Conservation (phyloP, 192 early-diverging fungal species). For the Backusella westeae region DNA sequence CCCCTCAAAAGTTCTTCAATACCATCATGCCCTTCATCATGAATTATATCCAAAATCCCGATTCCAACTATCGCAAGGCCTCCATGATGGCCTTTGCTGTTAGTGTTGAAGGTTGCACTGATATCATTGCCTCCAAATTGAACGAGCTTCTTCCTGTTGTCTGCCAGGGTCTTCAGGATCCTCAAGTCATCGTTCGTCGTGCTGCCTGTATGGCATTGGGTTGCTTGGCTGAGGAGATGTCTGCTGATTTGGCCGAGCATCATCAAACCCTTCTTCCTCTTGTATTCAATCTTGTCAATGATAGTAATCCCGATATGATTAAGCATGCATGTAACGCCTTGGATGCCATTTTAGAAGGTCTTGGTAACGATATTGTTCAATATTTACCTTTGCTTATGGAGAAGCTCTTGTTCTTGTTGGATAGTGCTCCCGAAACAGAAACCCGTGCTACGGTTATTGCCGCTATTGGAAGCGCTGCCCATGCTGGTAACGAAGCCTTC, state of each 20-base stretch:
- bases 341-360: conserved; percentile 82
- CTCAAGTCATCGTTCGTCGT: conserved; percentile 70
- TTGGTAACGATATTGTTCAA: conserved; percentile 73
- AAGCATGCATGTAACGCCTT: conserved; percentile 80
- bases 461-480: conserved; percentile 90
- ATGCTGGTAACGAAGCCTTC: conserved; percentile 71
- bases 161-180: conserved; percentile 75
- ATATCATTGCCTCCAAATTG: conserved; percentile 73
- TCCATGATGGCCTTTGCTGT: conserved; percentile 83
- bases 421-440: conserved; percentile 56
- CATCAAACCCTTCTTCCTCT: conserved; percentile 82
- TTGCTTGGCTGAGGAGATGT: conserved; percentile 74
- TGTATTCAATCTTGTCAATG: conserved; percentile 81
- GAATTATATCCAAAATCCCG: conserved; percentile 71
- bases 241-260: conserved; percentile 72
- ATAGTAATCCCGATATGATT: conserved; percentile 66
- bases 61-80: conserved; percentile 76
- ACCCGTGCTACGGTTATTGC: conserved; percentile 76
- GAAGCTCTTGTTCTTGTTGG: conserved; percentile 73
- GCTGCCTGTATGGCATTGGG: conserved; percentile 86
- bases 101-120: conserved; percentile 82
- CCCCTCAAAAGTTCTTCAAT: conserved; percentile 86
- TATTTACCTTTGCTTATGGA: conserved; percentile 84
- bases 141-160: conserved; percentile 75
- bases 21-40: conserved; percentile 67